phyloP scores from a whole-genome alignment of 2,329 filamentous ascomycete genomes.

The Neopestalotiopsis sp. region DNA sequence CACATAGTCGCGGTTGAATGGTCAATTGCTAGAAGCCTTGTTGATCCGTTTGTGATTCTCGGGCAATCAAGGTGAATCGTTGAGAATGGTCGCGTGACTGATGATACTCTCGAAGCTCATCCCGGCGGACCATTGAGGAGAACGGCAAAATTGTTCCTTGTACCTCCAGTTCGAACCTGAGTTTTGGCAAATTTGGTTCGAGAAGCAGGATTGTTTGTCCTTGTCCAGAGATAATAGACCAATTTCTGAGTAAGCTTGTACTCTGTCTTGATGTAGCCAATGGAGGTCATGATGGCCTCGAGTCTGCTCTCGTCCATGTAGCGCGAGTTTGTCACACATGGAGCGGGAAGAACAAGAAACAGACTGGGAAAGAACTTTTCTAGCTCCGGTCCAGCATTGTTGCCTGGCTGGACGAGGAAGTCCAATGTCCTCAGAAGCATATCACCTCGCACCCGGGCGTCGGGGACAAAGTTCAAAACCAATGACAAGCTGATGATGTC shows the following conservation, averaged over 20 bases:
- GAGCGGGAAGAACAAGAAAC: slow-evolving; percentile 87
- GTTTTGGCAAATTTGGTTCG: slow-evolving; percentile 66
- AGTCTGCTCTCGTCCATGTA: slow-evolving; percentile 80
- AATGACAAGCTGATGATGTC: slow-evolving; percentile 91
- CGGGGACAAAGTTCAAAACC: slow-evolving; percentile 92
- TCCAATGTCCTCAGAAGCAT: slow-evolving; percentile 81
- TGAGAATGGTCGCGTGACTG: not conserved
- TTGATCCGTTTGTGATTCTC: not conserved
- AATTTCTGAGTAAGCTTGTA: slow-evolving; percentile 82
- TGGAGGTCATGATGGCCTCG: slow-evolving; percentile 71
- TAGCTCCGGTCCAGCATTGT: slow-evolving; percentile 26
- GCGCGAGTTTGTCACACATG: slow-evolving; percentile 87
- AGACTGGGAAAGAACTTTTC: slow-evolving; percentile 65
- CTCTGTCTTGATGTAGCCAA: slow-evolving; percentile 73
- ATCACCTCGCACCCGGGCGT: slow-evolving; percentile 73
- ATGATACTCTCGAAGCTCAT: slow-evolving; percentile 21
- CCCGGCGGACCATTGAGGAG: slow-evolving; percentile 52
- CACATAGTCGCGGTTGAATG: not conserved
- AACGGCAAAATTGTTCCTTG: slow-evolving; percentile 91
- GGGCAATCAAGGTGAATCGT: not conserved
- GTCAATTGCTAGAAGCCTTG: not conserved
- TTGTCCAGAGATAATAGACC: slow-evolving; percentile 86
- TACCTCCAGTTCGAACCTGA: slow-evolving; percentile 75
- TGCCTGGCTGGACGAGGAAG: slow-evolving; percentile 61
- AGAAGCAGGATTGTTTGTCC: slow-evolving; percentile 32